Base-by-base conservation (phyloP, 2,329 filamentous ascomycete species). In the Grosmannia serpens region DNA sequence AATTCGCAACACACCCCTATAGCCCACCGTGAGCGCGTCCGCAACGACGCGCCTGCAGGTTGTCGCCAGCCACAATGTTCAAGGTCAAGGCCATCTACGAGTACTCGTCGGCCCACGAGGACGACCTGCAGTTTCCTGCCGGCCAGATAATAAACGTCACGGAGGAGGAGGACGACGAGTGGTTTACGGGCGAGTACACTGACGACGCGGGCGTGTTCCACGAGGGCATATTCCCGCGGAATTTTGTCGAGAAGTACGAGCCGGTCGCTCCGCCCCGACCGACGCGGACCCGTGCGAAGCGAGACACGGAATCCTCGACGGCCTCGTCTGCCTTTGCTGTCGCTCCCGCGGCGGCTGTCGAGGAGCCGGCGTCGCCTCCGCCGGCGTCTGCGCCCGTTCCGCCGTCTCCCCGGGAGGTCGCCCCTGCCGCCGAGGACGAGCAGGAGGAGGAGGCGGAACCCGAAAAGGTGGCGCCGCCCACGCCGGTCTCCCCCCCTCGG, bases 201-300 rank as follows among this genome's bases (percentile, higher is more conserved):
- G 89, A 95, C 72, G 83, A 84, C 61, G 73, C 78, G 56, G 94
- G 94, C 59, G 74, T 72, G 62, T 90, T 86, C 72, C 82, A 85
- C 69, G 85, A 91, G 68, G 92, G 92, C 65, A 88, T 96, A 66
- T 97, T 96, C 72, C 92, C 91, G 56, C 87, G 88, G 70, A 99
- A 97, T 75, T 99, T 99, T 70, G 94, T 99, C 68, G 94, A 99
- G 73, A 90, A 87, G 74, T 95, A 90, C 73, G 92, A 97, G 71
- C 94, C 94, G 44, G 87, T 85, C 59, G 87, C 92, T 63, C 94
- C 94, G 61, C 90, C 91, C 61, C 85, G 94, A 60, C 94, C 94
- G 59, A 81, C 83, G 62, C 85, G 94, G 67, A 77, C 83, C 20
- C 85, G 89, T 64, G 74, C 81, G 56, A 91, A 87, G 76, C 88